Base-by-base conservation (phyloP, 2,329 filamentous ascomycete genomes). In the Blastomyces silverae region DNA sequence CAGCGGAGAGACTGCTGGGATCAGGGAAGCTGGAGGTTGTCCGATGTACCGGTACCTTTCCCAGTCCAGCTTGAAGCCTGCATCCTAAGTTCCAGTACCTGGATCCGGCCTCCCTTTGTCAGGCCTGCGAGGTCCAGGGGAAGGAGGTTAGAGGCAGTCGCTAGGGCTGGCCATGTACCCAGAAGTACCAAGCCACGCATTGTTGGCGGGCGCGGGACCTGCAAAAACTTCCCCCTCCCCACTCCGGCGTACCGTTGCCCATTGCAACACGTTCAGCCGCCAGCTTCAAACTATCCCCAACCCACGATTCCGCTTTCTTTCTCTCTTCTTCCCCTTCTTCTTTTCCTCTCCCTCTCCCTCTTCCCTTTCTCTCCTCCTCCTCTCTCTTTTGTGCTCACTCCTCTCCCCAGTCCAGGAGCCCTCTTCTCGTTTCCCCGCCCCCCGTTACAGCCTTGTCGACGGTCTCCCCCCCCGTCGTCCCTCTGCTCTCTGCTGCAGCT, bases 391-490 rank as follows among this genome's bases (percentile, higher is more conserved):
- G 67, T 71, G 61, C 68, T 69, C 63, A 67, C 70, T 66, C 65
- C 65, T 62, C 66, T 68, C 66, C 65, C 61, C 63, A 66, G 71
- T 69, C 69, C 69, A 64, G 53, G 65, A 64, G 59, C 64, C 59
- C 66, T 66, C 64, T 62, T 65, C 62, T 48, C 61, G 67, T 65
- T 64, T 56, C 64, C 57, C 44, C 55, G 62, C 62, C 59, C 62
- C 53, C 44, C 17, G 42, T 48, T 48, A 66, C 64, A 64, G 48
- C 61, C 44, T 66, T 67, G 65, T 67, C 69, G 69, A 70, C 66
- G 61, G 67, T 69, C 67, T 67, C 66, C 68, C 69, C 67, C 70
- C 68, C 67, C 64, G 64, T 67, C 68, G 65, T 63, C 50, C 53
- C 48, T 50, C 39, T 62, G 56, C 65, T n/a, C 42, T 50, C 39